phyloP scores from a whole-genome alignment of 2,329 filamentous ascomycete species.

The Colletotrichum falcatum region DNA sequence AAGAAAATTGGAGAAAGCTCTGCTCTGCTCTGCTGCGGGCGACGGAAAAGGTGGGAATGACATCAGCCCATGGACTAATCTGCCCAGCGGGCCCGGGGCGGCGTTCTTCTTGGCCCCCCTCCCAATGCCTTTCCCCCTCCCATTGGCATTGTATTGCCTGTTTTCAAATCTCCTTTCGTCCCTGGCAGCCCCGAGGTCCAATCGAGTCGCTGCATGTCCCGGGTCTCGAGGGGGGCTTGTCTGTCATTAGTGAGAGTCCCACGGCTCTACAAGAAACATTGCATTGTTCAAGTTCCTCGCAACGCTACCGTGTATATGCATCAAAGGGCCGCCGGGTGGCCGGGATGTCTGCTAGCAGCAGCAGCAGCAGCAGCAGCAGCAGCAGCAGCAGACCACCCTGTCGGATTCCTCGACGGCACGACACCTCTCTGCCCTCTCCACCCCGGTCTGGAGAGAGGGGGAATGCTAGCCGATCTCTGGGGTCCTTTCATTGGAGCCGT shows the following conservation, averaged over 20 bases:
- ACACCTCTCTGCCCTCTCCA: slow-evolving; percentile 15
- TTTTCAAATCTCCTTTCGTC: slow-evolving; percentile 11
- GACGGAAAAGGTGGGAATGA: slow-evolving; percentile 37
- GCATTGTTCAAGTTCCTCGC: not conserved
- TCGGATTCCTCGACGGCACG: not conserved
- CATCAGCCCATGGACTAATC: slow-evolving; percentile 39
- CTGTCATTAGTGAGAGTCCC: no score
- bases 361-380: no score
- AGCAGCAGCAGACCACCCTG: no score
- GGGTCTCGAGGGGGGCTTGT: no score
- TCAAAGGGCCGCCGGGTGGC: not conserved
- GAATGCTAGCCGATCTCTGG: not conserved
- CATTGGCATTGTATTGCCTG: slow-evolving; percentile 10
- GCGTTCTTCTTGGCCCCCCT: slow-evolving; percentile 18
- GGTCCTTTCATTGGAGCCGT: slow-evolving; percentile 1
- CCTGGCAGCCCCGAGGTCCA: slow-evolving; percentile 8
- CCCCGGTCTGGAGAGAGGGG: slow-evolving; percentile 16
- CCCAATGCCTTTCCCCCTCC: not conserved
- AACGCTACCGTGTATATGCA: slow-evolving; percentile 10
- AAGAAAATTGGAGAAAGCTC: slow-evolving; percentile 10
- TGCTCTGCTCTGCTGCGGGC: not conserved
- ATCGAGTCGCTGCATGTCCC: slow-evolving; percentile 20
- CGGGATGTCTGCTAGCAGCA: slow-evolving; percentile 4
- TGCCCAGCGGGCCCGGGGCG: slow-evolving; percentile 21
- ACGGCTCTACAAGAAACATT: not conserved